Base-by-base conservation (phyloP, 129 eudicot species). In the Helianthus tuberosus region DNA sequence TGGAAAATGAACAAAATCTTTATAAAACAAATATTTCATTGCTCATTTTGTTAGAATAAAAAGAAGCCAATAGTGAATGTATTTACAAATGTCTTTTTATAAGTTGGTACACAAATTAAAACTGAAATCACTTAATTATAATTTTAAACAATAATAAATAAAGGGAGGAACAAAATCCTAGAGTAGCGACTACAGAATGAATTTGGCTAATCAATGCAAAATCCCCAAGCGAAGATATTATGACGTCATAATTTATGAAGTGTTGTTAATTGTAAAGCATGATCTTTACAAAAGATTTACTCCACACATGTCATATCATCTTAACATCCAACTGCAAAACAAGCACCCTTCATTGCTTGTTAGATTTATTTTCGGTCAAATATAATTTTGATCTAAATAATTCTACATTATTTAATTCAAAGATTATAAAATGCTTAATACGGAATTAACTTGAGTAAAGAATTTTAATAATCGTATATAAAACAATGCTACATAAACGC, bases 251-350 rank as follows among this genome's bases (percentile, higher is more conserved):
- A 62, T 62, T 55, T 43, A 11, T 4, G n/a, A 43, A 54, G 10
- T 29, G 50, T n/a, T 16, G 10, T 52, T 74, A 32, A 46, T 5
- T 50, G 46, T 49, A 27, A 74, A 62, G 41, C 78, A 47, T 48
- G 57, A 74, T 75, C 80, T 75, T 75, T 66, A 25, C 48, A 58
- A 75, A 66, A 75, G 80, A 75, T 75, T 41, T 55, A 66, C 74
- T 75, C 15, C 20, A 44, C 80, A 44, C 66, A 41, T 54, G 74
- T 75, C 80, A 44, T 75, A 54, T 75, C 80, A 75, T 54, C 57
- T 72, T 44, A 44, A 72, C 44, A 11, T 41, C 52, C 15, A 55
- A 39, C 54, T 57, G 76, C 76, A 36, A 71, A 54, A 35, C 46
- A 2, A 15, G 10, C 27, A 49, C 11, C 70, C 23, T 35, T 47